These are phyloP conservation scores for Coemansia sp. DNA, from an alignment of 192 early-diverging fungal genomes.

Conservation along the genomic window DNA sequence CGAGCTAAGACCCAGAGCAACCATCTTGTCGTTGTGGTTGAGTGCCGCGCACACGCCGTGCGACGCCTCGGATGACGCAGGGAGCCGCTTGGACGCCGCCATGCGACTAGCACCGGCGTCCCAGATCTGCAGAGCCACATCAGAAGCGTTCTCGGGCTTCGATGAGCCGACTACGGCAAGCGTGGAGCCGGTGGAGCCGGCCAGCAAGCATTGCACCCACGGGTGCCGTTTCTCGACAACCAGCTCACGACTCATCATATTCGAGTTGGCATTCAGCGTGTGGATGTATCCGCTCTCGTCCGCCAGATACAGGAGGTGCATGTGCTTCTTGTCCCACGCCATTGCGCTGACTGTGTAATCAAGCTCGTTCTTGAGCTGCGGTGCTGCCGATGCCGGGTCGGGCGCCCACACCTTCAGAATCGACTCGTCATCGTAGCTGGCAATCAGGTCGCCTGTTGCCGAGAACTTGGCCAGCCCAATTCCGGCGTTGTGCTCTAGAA, in stretches of 20 bases:
- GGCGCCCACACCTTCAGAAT: conserved; percentile 54
- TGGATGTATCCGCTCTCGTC: conserved; percentile 48
- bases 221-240: conserved; percentile 30
- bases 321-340: conserved; percentile 51
- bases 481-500: conserved; percentile 53
- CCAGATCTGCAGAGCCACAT: conserved; percentile 42
- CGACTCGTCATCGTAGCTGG: conserved; percentile 56
- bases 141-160: conserved; percentile 43
- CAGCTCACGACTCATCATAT: conserved; percentile 43
- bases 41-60: conserved; percentile 47
- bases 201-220: conserved; percentile 48
- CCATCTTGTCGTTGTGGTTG: conserved; percentile 53
- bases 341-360: conserved; percentile 49
- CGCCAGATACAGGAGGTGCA: conserved; percentile 50
- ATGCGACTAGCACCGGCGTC: conserved; percentile 38
- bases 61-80: conserved; percentile 15
- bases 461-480: conserved; percentile 50
- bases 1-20: conserved; percentile 35
- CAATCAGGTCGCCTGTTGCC: conserved; percentile 41
- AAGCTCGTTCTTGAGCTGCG: conserved; percentile 53
- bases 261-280: conserved; percentile 49
- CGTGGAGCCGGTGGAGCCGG: conserved; percentile 35
- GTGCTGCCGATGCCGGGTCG: conserved; percentile 27
- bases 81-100: conserved; percentile 28
- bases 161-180: conserved; percentile 45